Percentiles rank a stretch among this genome's conserved stretches.
Evolutionary conservation across 352 stramenopile genomes (phyloP).

Genomic region (Blastocystis sp.): DNA sequence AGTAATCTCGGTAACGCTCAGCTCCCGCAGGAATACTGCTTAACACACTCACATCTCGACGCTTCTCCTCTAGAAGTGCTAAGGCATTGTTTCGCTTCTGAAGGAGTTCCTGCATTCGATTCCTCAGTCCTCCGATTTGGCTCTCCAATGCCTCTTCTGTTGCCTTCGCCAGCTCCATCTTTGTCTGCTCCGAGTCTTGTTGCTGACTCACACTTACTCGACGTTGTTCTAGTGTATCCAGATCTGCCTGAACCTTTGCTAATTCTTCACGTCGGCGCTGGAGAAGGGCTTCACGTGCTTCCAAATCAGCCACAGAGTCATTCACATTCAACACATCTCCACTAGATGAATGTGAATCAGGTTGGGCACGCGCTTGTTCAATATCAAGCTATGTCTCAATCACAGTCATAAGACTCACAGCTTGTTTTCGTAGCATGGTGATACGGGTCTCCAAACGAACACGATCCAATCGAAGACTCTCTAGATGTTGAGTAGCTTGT

Average conservation of each 20-base stretch:
- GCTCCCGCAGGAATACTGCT: conserved; percentile 86
- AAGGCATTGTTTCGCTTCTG: conserved; percentile 75
- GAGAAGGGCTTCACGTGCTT: conserved; percentile 64
- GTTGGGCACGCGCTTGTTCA: not conserved
- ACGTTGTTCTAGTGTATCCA: conserved; percentile 16
- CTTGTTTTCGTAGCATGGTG: conserved; percentile 17
- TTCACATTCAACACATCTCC: not conserved
- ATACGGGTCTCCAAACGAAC: conserved; percentile 67
- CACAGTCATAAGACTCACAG: not conserved
- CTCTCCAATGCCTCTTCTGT: conserved; percentile 72
- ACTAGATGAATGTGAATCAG: not conserved
- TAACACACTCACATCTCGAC: conserved; percentile 90
- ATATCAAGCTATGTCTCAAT: conserved; percentile 38
- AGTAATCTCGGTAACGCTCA: conserved; percentile 76
- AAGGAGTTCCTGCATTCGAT: conserved; percentile 75
- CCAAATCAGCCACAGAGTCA: conserved; percentile 41
- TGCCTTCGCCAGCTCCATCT: conserved; percentile 68
- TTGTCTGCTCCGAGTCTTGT: conserved; percentile 68
- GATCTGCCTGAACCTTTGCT: conserved; percentile 65
- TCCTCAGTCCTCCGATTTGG: conserved; percentile 75
- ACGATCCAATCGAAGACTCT: not conserved
- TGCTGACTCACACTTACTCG: conserved; percentile 63
- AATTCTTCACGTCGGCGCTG: conserved; percentile 66
- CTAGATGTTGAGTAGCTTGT: conserved; percentile 72
- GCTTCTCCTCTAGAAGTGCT: conserved; percentile 83